Conservation (phyloP, 2,329 filamentous ascomycete species). For the Cadophora sp. region DNA sequence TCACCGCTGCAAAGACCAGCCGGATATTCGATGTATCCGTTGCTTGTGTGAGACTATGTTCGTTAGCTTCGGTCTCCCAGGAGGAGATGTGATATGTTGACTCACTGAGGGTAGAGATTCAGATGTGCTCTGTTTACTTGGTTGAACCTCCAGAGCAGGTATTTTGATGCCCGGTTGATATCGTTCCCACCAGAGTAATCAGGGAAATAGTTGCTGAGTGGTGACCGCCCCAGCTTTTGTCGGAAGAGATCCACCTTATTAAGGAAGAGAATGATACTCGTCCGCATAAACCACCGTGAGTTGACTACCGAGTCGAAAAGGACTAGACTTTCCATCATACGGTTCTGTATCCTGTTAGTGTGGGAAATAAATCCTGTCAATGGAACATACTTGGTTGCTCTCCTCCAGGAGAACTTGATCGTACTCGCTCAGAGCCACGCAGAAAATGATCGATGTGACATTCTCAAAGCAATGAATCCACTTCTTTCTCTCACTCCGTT, state of each 20-base stretch:
- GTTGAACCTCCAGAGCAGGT: slow-evolving; percentile 97
- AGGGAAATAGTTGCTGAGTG: slow-evolving; percentile 93
- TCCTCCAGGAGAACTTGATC: slow-evolving; percentile 97
- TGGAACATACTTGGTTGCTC: slow-evolving; percentile 81
- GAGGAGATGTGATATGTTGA: slow-evolving; percentile 36
- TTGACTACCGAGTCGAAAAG: slow-evolving; percentile 99
- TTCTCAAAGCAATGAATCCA: slow-evolving; percentile 99
- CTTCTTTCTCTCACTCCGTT: slow-evolving; percentile 97
- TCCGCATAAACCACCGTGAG: slow-evolving; percentile 98
- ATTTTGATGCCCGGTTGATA: slow-evolving; percentile 97
- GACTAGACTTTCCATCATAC: slow-evolving; percentile 98
- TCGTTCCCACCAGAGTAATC: slow-evolving; percentile 98
- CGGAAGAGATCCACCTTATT: slow-evolving; percentile 99
- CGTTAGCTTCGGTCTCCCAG: slow-evolving; percentile 26
- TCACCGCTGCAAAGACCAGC: slow-evolving; percentile 96
- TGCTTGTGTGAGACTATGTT: slow-evolving; percentile 88
- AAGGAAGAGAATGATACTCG: slow-evolving; percentile 96
- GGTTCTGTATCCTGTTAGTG: slow-evolving; percentile 69
- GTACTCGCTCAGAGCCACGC: slow-evolving; percentile 96
- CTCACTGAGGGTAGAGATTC: slow-evolving; percentile 97
- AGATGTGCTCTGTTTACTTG: slow-evolving; percentile 96
- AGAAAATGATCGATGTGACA: slow-evolving; percentile 99
- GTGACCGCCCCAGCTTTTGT: slow-evolving; percentile 88
- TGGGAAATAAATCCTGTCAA: neutral
- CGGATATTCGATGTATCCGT: slow-evolving; percentile 99